phyloP scores from a whole-genome alignment of 2,329 filamentous ascomycete species.

The Alternaria consortialis region DNA sequence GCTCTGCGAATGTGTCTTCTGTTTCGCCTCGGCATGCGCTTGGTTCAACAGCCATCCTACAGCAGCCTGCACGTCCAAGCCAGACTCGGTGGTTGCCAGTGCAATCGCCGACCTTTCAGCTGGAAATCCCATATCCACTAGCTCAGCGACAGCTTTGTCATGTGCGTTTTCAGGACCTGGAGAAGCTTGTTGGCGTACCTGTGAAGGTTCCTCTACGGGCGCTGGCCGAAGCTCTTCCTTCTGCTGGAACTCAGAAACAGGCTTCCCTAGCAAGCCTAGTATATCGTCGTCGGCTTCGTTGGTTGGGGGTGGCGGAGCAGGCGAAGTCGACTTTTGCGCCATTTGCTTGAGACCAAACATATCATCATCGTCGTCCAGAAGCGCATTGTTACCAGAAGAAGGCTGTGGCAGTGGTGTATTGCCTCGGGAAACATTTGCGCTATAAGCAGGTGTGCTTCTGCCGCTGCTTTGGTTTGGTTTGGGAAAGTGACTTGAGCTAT shows the following conservation, averaged over 20 bases:
- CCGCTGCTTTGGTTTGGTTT: constrained; percentile 54
- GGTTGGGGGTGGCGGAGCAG: constrained; percentile 30
- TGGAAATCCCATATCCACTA: constrained; percentile 95
- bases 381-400: constrained; percentile 30
- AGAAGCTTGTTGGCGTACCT: constrained; percentile 25
- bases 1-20: constrained; percentile 63
- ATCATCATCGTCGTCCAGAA: constrained; percentile 76
- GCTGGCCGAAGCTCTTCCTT: constrained; percentile 28
- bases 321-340: constrained; percentile 53
- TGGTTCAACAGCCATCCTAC: constrained; percentile 91
- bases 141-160: constrained; percentile 83
- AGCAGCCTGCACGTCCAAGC: constrained; percentile 82
- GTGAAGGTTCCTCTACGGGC: constrained; percentile 12
- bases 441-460: constrained; percentile 51
- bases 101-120: constrained; percentile 83
- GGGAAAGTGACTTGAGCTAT: constrained; percentile 68
- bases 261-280: constrained; percentile 67
- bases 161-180: constrained; percentile 60
- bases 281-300: constrained; percentile 65
- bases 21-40: constrained; percentile 83
- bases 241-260: constrained; percentile 62
- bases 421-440: constrained; percentile 35
- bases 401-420: constrained; percentile 40
- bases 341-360: constrained; percentile 82
- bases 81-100: constrained; percentile 79